Percentiles rank a stretch among this genome's conserved stretches.
phyloP scores from a whole-genome alignment of 306 rosid species.

The Oemleria cerasiformis region DNA sequence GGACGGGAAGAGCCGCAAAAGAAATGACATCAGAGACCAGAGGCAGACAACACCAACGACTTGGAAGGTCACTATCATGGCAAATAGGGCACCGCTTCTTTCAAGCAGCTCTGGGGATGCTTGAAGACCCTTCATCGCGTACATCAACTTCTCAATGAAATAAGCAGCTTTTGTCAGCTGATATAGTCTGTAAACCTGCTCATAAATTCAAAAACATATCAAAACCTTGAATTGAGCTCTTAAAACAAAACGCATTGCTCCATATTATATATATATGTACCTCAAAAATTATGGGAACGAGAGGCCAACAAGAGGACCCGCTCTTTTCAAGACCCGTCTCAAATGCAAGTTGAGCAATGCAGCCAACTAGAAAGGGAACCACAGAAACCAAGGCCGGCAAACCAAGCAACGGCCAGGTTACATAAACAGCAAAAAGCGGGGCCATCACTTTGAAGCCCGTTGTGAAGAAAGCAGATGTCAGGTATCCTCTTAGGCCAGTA shows the following conservation, averaged over 20 bases:
- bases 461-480: conserved; percentile 56
- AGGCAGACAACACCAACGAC: conserved; percentile 65
- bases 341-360: conserved; percentile 56
- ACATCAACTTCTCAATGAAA: conserved; percentile 60
- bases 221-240: neutral
- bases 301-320: conserved; percentile 78
- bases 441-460: conserved; percentile 63
- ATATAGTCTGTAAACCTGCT: conserved; percentile 70
- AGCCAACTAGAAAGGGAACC: conserved; percentile 63
- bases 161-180: conserved; percentile 75
- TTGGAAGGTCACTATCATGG: conserved; percentile 59
- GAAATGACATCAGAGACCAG: conserved; percentile 82
- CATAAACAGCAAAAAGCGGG: conserved; percentile 49
- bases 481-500: conserved; percentile 87
- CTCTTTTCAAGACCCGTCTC: conserved; percentile 45
- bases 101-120: conserved; percentile 49
- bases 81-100: conserved; percentile 61
- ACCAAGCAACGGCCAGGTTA: conserved; percentile 63
- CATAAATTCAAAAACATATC: conserved; percentile 18
- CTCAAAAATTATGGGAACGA: conserved; percentile 84
- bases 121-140: conserved; percentile 51
- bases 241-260: conserved; percentile 7
- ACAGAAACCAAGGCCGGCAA: conserved; percentile 53
- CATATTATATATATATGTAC: conserved; percentile 17
- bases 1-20: conserved; percentile 90